phyloP scores from a whole-genome alignment of 352 stramenopile species.

The Phytophthora parvispora region DNA sequence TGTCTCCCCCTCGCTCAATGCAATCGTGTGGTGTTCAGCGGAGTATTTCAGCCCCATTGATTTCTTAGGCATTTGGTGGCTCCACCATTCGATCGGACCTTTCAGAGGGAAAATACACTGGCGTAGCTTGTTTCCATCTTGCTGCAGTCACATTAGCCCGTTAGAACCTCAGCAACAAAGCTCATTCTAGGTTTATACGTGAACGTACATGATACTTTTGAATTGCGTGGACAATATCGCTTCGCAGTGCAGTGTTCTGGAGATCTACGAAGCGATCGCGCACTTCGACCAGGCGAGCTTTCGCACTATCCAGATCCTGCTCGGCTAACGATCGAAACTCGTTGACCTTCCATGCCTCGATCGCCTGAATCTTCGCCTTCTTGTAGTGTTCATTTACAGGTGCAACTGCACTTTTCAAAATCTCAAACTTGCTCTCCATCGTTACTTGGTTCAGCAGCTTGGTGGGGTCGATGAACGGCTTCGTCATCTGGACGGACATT shows the following conservation, averaged over 20 bases:
- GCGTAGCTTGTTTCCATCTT: constrained; percentile 58
- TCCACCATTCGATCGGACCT: constrained; percentile 77
- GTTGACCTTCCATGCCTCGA: constrained; percentile 74
- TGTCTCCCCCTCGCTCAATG: constrained; percentile 22
- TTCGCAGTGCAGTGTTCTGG: constrained; percentile 49
- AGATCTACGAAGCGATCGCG: constrained; percentile 67
- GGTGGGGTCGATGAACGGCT: constrained; percentile 36
- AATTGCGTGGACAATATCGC: constrained; percentile 53
- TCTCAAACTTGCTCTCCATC: constrained; percentile 73
- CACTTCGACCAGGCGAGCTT: constrained; percentile 60
- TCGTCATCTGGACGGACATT: constrained; percentile 16
- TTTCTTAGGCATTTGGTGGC: constrained; percentile 44
- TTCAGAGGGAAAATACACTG: constrained; percentile 72
- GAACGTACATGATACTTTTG: constrained; percentile 57
- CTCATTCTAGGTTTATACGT: too few species aligned
- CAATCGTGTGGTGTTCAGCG: constrained; percentile 26
- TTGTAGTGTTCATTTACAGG: constrained; percentile 73
- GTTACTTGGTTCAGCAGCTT: constrained; percentile 58
- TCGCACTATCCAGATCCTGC: constrained; percentile 66
- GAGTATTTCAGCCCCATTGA: constrained; percentile 44
- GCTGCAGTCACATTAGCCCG: constrained; percentile 25
- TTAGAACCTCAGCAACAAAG: not conserved
- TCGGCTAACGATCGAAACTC: constrained; percentile 58
- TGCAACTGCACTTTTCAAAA: constrained; percentile 57
- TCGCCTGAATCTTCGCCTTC: constrained; percentile 49